These are phyloP conservation scores for Scenedesmus sp. DNA, from an alignment of 163 green algal species.

Conservation along the genomic window DNA sequence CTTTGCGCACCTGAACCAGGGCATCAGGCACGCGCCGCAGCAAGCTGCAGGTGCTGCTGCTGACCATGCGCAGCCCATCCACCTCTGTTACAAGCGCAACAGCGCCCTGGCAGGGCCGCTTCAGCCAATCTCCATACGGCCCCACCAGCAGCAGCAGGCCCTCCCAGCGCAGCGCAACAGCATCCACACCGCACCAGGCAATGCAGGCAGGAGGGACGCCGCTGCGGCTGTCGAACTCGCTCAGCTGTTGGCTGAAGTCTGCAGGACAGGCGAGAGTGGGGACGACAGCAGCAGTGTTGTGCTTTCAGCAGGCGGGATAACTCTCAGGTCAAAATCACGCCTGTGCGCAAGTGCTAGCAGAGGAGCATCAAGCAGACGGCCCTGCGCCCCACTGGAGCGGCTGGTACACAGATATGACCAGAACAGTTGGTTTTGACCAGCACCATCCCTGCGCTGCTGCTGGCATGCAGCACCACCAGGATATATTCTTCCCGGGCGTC, in stretches of 20 bases:
- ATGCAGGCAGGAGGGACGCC: conserved; percentile 70
- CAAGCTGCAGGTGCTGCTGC: conserved; percentile 68
- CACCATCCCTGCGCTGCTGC: too few relatives aligned
- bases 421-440: too few relatives aligned
- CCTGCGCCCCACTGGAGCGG: too few relatives aligned
- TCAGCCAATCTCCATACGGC: conserved; percentile 73
- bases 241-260: conserved; percentile 75
- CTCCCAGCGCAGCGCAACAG: conserved; percentile 84
- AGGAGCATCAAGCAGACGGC: too few relatives aligned
- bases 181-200: conserved; percentile 88
- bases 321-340: too few relatives aligned
- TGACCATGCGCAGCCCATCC: conserved; percentile 84
- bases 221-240: conserved; percentile 76
- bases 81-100: conserved; percentile 65
- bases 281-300: background rate
- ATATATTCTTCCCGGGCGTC: too few relatives aligned
- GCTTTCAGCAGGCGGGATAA: too few relatives aligned
- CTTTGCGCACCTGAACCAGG: conserved; percentile 61
- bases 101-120: background rate
- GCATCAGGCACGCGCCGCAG: conserved; percentile 75
- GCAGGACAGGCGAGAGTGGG: background rate
- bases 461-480: too few relatives aligned
- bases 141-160: conserved; percentile 87
- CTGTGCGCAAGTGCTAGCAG: too few relatives aligned
- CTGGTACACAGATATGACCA: too few relatives aligned